Conservation (phyloP, 495 filamentous ascomycete genomes). For the Cetradonia linearis region DNA sequence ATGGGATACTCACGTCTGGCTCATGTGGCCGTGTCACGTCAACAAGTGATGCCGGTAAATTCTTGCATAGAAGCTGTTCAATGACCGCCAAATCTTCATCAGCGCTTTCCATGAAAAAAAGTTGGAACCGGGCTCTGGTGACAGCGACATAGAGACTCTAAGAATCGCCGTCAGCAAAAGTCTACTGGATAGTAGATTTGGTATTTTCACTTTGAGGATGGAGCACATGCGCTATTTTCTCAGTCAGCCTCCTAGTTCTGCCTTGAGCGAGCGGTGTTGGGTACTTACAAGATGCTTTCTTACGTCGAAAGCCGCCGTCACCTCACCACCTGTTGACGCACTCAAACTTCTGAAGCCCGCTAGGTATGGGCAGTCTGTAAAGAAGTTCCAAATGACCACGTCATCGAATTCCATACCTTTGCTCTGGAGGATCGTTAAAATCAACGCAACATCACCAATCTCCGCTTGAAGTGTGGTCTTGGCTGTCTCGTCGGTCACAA, state of each 20-base stretch:
- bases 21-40: constrained; percentile 9
- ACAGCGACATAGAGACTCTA: constrained; percentile 30
- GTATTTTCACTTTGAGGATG: not conserved
- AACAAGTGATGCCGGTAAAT: not conserved
- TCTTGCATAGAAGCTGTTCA: constrained; percentile 18
- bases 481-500: constrained; percentile 31
- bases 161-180: constrained; percentile 13
- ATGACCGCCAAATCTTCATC: constrained; percentile 5
- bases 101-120: constrained; percentile 27
- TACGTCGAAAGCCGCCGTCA: not conserved
- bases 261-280: constrained; percentile 19
- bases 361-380: constrained; percentile 15
- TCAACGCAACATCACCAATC: constrained; percentile 30
- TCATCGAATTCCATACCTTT: constrained; percentile 44
- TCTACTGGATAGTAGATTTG: not conserved
- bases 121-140: constrained; percentile 26
- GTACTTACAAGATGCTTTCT: not conserved
- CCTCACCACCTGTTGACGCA: not conserved
- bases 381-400: constrained; percentile 32
- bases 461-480: constrained; percentile 28
- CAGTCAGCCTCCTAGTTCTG: constrained; percentile 23
- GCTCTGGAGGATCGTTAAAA: constrained; percentile 36
- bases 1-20: not conserved
- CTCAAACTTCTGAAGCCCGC: constrained; percentile 13
- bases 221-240: not conserved